Percentiles rank a stretch among this genome's conserved stretches.
Conservation (phyloP, 148 eudicot species). For the Dianthus caryophyllus region DNA sequence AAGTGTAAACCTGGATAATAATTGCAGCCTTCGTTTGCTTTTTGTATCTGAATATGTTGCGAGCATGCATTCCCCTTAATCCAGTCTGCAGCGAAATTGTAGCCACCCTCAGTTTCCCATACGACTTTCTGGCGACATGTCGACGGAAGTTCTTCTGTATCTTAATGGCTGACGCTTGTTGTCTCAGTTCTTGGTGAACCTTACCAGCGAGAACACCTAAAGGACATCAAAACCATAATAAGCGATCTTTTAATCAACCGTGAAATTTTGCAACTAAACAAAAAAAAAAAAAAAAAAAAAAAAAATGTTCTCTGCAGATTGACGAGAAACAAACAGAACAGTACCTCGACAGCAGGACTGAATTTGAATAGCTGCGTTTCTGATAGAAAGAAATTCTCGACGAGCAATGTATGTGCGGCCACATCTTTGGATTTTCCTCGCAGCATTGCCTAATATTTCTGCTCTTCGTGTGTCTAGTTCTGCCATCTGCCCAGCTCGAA, state of each 20-base stretch:
- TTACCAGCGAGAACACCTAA: constrained; percentile 74
- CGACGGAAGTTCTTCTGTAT: constrained; percentile 84
- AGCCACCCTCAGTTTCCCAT: constrained; percentile 39
- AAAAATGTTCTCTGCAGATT: not conserved
- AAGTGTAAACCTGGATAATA: constrained; percentile 61
- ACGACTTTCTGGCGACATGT: constrained; percentile 49
- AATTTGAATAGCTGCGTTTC: constrained; percentile 73
- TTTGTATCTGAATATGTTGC: constrained; percentile 72
- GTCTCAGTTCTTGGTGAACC: constrained; percentile 63
- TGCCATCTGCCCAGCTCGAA: constrained; percentile 99
- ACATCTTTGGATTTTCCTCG: constrained; percentile 81
- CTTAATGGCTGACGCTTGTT: constrained; percentile 79
- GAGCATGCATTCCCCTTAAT: constrained; percentile 87
- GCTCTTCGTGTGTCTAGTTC: constrained; percentile 92
- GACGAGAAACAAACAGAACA: constrained; percentile 5
- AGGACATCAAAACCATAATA: constrained; percentile 10
- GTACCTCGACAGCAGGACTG: constrained; percentile 97
- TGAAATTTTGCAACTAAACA: not conserved
- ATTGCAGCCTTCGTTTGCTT: constrained; percentile 83
- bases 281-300: too few relatives aligned
- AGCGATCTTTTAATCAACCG: not conserved
- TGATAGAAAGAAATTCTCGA: constrained; percentile 62
- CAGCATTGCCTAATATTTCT: constrained; percentile 91
- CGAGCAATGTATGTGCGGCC: constrained; percentile 86
- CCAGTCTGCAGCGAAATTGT: constrained; percentile 77